Conservation (phyloP, 2,329 filamentous ascomycete genomes). For the Sporothrix phasma region DNA sequence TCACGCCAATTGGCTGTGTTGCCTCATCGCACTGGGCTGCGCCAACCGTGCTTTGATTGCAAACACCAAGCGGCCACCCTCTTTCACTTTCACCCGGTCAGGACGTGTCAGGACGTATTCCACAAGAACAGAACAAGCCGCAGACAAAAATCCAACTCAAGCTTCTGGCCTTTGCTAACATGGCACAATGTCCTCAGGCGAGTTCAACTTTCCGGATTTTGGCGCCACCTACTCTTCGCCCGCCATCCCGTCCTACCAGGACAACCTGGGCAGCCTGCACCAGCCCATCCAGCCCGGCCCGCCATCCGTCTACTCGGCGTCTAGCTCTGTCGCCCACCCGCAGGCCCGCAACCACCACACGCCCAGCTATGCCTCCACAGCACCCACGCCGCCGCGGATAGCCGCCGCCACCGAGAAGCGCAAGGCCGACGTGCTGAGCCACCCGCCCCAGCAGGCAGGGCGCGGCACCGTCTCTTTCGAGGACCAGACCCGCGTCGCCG, state of each 20-base stretch:
- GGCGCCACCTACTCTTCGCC: constrained; percentile 41
- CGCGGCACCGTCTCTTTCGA: constrained; percentile 46
- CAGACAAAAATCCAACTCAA: not conserved
- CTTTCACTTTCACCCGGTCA: not conserved
- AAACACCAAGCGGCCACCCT: not conserved
- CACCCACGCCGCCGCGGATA: constrained; percentile 23
- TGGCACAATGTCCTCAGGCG: constrained; percentile 43
- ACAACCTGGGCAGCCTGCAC: constrained; percentile 32
- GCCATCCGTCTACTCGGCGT: constrained; percentile 34
- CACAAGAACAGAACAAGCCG: not conserved
- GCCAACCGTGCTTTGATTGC: constrained; percentile 14
- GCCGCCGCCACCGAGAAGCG: constrained; percentile 32
- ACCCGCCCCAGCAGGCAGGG: constrained; percentile 18
- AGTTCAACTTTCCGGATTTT: constrained; percentile 49
- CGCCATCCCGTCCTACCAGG: constrained; percentile 36
- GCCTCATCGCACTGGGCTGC: constrained; percentile 17
- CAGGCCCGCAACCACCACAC: constrained; percentile 21
- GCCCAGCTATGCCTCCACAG: constrained; percentile 23
- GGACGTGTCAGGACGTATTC: too few relatives aligned
- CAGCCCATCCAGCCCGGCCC: constrained; percentile 43
- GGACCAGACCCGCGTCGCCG: constrained; percentile 60
- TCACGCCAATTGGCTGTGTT: constrained; percentile 7
- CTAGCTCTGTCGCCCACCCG: constrained; percentile 22
- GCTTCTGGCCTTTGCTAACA: constrained; percentile 29
- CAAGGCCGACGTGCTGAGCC: constrained; percentile 32